These are phyloP conservation scores for Umbelopsis sp. DNA, from an alignment of 192 early-diverging fungal genomes.

Conservation along the genomic window DNA sequence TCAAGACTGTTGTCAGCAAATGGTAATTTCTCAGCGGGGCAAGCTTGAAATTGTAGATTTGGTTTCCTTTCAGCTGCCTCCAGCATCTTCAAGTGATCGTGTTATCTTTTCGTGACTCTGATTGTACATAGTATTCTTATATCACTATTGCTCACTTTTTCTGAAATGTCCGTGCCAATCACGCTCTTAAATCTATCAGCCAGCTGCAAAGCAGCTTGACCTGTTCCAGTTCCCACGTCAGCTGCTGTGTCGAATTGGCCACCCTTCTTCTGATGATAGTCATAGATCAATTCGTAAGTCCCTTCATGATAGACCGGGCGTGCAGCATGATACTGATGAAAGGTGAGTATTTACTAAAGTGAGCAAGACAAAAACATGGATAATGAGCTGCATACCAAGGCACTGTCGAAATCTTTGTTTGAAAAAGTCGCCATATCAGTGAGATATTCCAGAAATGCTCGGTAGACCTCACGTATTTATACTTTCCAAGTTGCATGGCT, in stretches of 20 bases:
- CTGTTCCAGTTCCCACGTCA: conserved; percentile 59
- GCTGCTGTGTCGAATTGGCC: conserved; percentile 43
- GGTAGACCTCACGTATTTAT: background rate
- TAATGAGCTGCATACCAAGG: background rate
- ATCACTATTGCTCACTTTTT: background rate
- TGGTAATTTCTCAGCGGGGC: conserved; percentile 41
- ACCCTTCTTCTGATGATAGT: conserved; percentile 39
- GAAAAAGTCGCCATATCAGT: conserved; percentile 12
- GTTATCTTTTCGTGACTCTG: too few relatives aligned
- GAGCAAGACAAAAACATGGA: background rate
- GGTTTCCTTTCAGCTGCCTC: conserved; percentile 32
- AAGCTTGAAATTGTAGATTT: conserved; percentile 42
- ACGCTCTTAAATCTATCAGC: conserved; percentile 50
- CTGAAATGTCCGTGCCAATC: conserved; percentile 42
- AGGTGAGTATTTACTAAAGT: background rate
- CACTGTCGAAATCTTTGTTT: conserved; percentile 10
- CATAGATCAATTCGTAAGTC: conserved; percentile 33
- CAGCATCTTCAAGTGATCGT: conserved; percentile 34
- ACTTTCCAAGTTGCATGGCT: background rate
- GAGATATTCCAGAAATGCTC: background rate
- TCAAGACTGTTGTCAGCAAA: conserved; percentile 38
- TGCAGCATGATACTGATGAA: background rate
- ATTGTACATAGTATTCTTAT: background rate
- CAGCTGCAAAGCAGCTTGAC: conserved; percentile 48
- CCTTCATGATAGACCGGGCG: conserved; percentile 17